Base-by-base conservation (phyloP, 352 stramenopile species). In the Pythium monospermum region DNA sequence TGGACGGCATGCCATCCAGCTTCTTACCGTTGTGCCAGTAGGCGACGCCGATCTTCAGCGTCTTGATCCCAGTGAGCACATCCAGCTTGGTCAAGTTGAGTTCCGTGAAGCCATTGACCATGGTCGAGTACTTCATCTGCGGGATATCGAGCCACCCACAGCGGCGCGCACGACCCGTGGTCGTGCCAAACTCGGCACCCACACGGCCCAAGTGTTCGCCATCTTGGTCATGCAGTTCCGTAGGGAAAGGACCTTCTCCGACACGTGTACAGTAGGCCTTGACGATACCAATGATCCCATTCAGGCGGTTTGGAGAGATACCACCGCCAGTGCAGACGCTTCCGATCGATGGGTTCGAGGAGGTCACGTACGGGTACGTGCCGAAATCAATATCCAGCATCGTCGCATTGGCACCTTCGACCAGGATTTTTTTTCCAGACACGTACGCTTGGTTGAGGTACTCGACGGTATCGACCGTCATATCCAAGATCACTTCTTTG, bases 371-470 rank as follows among this genome's bases (percentile, higher is more conserved):
- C 33, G 96, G 97, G 79, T 99, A 99, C 42, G 97, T 99, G 48
- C 97, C 97, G 66, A 99, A 99, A 76, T 99, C 97, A 76, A 99
- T 98, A 76, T 99, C 97, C 36, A 99, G 80, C 96, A 99, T 99
- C 21, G 96, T 98, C 5, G 97, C 97, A 73, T 99, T 99, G 26
- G 96, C 96, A 43, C 97, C 97, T 65, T 99, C 97, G 2, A 99
- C 94, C 23, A 99, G 68, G 57, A 99, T 98, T 54, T 87, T 94
- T 78, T 99, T 98, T 53, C 96, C 96, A 15, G 79, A 68, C 33
- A 94, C 83, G 74, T 98, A 98, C 35, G 95, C 83, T 52, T 97
- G 76, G 83, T 99, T 99, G 40, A 98, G 87, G 59, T 97, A 97
- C 45, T 91, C 77, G 52, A 99, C 96, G 18, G 96, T 98, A 78